Conservation (phyloP, 208 protist species). For the Crithidia brevicula region DNA sequence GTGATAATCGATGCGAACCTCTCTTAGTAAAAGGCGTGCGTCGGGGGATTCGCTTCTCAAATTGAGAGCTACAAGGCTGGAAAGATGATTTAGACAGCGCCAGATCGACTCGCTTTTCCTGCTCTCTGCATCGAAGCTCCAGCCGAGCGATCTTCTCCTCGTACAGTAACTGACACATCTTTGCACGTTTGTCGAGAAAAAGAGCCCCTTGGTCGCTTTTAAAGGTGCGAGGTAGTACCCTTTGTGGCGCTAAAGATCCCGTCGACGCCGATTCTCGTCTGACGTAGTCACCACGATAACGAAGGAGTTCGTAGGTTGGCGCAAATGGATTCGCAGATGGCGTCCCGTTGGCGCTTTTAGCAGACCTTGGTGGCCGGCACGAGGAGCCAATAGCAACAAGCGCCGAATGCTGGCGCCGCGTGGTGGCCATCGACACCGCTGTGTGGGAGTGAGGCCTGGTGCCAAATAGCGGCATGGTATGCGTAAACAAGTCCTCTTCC, state of each 20-base stretch:
- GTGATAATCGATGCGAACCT: no score
- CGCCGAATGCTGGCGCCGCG: neutral
- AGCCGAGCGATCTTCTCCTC: conserved; percentile 25
- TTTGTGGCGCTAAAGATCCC: no score
- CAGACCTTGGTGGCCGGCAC: conserved; percentile 3
- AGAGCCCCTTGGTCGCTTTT: neutral
- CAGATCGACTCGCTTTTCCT: conserved; percentile 21
- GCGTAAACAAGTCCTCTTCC: conserved; percentile 9
- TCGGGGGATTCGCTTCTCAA: neutral
- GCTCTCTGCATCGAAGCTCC: conserved; percentile 24
- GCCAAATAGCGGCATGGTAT: conserved; percentile 19
- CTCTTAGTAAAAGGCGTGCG: neutral
- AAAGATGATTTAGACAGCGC: conserved; percentile 6
- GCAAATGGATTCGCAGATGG: neutral
- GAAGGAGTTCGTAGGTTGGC: neutral
- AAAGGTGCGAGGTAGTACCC: neutral
- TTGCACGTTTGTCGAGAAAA: neutral
- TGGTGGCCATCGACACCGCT: neutral
- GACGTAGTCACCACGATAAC: neutral
- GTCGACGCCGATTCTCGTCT: neutral
- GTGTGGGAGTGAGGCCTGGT: neutral
- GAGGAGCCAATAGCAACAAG: conserved; percentile 22
- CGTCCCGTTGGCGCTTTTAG: neutral
- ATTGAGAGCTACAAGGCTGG: no score
- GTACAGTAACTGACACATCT: conserved; percentile 7